Conservation (phyloP, 352 stramenopile genomes). For the Halophytophthora batemanensis region DNA sequence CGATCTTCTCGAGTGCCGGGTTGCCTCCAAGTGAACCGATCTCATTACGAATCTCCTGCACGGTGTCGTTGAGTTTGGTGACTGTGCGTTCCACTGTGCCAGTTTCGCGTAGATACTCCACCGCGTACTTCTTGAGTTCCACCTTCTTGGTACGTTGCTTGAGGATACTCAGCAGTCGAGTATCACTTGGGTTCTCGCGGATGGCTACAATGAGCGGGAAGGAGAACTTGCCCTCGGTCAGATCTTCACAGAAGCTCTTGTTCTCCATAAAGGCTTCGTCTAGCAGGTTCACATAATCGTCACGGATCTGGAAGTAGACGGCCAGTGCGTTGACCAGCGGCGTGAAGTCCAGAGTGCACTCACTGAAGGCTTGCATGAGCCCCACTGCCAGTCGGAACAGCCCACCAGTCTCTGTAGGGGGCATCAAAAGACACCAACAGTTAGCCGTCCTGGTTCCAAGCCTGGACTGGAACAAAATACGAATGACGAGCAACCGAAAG, state of each 20-base stretch:
- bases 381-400: constrained; percentile 96
- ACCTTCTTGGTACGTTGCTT: constrained; percentile 95
- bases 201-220: constrained; percentile 88
- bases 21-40: constrained; percentile 59
- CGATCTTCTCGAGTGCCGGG: constrained; percentile 48
- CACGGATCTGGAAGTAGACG: constrained; percentile 98
- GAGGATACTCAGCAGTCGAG: constrained; percentile 93
- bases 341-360: constrained; percentile 68
- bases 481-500: not conserved
- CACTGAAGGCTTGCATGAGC: constrained; percentile 91
- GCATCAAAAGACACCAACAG: constrained; percentile 3
- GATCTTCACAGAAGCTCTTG: constrained; percentile 97
- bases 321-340: constrained; percentile 92
- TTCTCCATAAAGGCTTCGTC: constrained; percentile 96
- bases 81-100: constrained; percentile 54
- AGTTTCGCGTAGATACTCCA: constrained; percentile 78
- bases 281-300: constrained; percentile 97
- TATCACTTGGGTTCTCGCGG: constrained; percentile 68
- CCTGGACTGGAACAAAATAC: constrained; percentile 4
- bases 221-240: constrained; percentile 98
- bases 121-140: constrained; percentile 94
- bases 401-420: constrained; percentile 90
- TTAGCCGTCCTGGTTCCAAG: not conserved
- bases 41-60: constrained; percentile 43
- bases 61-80: constrained; percentile 52